phyloP scores from a whole-genome alignment of 2,329 filamentous ascomycete genomes.

The Cercospora janseana region DNA sequence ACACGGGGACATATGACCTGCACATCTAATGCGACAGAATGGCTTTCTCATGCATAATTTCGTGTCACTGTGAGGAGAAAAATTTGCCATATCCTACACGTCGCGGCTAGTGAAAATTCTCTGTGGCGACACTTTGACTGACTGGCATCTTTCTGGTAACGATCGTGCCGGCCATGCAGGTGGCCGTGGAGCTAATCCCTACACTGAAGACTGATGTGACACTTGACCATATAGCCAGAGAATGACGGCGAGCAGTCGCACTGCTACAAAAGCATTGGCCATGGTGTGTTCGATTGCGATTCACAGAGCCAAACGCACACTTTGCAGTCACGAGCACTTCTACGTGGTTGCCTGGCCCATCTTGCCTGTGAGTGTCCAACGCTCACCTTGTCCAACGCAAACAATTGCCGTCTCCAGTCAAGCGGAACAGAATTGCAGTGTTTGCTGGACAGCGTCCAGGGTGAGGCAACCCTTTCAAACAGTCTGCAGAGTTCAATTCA shows the following conservation, averaged over 20 bases:
- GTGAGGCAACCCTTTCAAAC: too few species aligned
- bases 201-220: slow-evolving; percentile 1
- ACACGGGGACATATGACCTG: too few species aligned
- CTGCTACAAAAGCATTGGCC: slow-evolving; percentile 18
- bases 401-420: slow-evolving; percentile 15
- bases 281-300: slow-evolving; percentile 7
- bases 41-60: too few species aligned
- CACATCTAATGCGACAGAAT: too few species aligned
- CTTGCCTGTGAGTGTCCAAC: slow-evolving; percentile 14
- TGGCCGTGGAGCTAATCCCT: slow-evolving; percentile 4
- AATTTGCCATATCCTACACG: slow-evolving; percentile 8
- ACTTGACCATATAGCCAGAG: slow-evolving; percentile 17
- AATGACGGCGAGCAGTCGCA: slow-evolving; percentile 13
- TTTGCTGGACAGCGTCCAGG: too few species aligned
- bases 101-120: not conserved
- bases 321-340: slow-evolving; percentile 8
- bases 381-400: slow-evolving; percentile 24
- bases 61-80: too few species aligned
- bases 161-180: slow-evolving; percentile 7
- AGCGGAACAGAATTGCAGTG: slow-evolving; percentile 17
- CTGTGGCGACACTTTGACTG: not conserved
- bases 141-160: not conserved
- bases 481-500: too few species aligned
- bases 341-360: slow-evolving; percentile 16
- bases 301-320: slow-evolving; percentile 15